These are phyloP conservation scores for Colletotrichum somersetense DNA, from an alignment of 2,329 filamentous ascomycete species.

Conservation along the genomic window DNA sequence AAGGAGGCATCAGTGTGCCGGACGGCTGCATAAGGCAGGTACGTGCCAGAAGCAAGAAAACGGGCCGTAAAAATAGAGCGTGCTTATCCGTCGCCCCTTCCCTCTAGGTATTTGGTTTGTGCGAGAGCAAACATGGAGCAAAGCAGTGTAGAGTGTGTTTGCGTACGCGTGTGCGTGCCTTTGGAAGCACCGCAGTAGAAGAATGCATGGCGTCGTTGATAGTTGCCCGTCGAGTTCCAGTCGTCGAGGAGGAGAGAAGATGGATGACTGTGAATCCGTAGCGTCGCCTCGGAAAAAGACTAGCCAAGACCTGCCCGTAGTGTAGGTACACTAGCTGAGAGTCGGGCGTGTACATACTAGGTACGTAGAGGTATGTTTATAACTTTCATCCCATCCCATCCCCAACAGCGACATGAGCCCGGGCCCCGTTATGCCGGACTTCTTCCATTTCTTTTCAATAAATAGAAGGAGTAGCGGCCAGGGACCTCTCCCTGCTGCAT, in stretches of 20 bases:
- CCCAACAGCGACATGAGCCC: slow-evolving; percentile 21
- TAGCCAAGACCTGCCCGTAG: neutral
- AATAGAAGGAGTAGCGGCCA: slow-evolving; percentile 19
- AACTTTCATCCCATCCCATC: slow-evolving; percentile 33
- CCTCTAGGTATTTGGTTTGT: neutral
- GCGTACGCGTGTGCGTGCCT: neutral
- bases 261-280: slow-evolving; percentile 12
- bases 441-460: slow-evolving; percentile 7
- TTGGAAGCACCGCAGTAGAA: neutral
- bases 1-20: neutral
- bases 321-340: neutral
- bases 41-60: neutral
- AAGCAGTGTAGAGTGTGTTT: neutral
- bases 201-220: slow-evolving; percentile 6
- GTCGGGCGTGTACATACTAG: slow-evolving; percentile 28
- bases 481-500: slow-evolving; percentile 12
- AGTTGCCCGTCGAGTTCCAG: slow-evolving; percentile 18
- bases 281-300: slow-evolving; percentile 14
- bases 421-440: slow-evolving; percentile 22
- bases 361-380: no score
- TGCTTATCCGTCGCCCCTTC: neutral
- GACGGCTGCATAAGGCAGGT: neutral
- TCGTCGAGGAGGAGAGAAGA: neutral
- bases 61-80: neutral
- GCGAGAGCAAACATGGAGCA: neutral